phyloP scores from a whole-genome alignment of 192 early-diverging fungal genomes.

The Coemansia sp. region DNA sequence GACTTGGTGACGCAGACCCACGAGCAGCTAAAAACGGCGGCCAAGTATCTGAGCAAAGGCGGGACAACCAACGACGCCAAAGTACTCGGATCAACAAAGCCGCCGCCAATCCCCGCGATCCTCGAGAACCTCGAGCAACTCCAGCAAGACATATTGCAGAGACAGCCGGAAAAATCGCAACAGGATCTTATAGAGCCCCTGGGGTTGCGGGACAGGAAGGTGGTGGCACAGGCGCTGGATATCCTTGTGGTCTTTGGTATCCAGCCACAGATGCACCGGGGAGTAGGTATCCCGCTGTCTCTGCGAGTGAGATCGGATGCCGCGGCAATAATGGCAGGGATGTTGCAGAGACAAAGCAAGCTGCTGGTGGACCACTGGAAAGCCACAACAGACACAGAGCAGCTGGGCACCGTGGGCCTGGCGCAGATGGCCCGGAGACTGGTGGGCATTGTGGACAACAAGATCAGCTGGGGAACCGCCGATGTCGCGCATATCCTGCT shows the following conservation, averaged over 20 bases:
- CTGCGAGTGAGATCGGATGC: constrained; percentile 58
- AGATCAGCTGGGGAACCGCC: constrained; percentile 39
- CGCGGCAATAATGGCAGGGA: constrained; percentile 15
- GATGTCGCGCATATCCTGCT: constrained; percentile 58
- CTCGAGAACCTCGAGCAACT: constrained; percentile 13
- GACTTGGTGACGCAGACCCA: constrained; percentile 6
- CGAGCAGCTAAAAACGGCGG: constrained; percentile 13
- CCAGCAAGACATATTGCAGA: constrained; percentile 16
- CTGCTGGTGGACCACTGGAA: not conserved
- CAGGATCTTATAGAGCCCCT: constrained; percentile 12
- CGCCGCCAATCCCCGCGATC: constrained; percentile 15
- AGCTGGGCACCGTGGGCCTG: constrained; percentile 1
- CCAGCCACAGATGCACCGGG: constrained; percentile 62
- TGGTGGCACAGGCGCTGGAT: constrained; percentile 37
- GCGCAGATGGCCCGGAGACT: constrained; percentile 10
- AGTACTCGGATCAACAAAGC: constrained; percentile 10
- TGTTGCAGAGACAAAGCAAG: constrained; percentile 10
- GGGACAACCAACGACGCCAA: constrained; percentile 24
- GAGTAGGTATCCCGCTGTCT: constrained; percentile 65
- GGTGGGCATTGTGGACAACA: constrained; percentile 12
- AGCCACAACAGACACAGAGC: not conserved
- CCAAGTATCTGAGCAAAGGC: constrained; percentile 38
- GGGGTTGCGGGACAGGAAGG: constrained; percentile 38
- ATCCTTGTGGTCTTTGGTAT: constrained; percentile 47
- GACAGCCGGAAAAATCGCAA: not conserved